Base-by-base conservation (phyloP, 2,329 filamentous ascomycete species). In the Lachnellula subtilissima region DNA sequence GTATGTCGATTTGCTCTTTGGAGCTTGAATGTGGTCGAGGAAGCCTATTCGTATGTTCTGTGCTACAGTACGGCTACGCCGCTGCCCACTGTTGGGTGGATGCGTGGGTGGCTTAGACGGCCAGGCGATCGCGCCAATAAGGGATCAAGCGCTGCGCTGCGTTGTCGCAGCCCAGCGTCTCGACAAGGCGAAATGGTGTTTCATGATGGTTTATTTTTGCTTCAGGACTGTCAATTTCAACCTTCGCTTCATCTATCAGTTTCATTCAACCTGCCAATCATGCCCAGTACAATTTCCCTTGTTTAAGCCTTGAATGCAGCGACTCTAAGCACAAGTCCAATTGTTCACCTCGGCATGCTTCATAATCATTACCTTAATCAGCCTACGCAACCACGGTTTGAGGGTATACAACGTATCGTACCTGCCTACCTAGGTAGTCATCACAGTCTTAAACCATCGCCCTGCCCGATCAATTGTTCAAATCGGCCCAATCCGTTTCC, bases 91-190 rank as follows among this genome's bases (percentile, higher is more conserved):
- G 25, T 35, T 36, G 47, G 25, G 14, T 23, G 19, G 22, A 19
- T 22, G 22, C 22, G n/a, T 50, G 28, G 48, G 53, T 53, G 56
- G 56, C 53, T 55, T 49, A 52, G 48, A 45, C 52, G 28, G 6
- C 25, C 12, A 14, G 25, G 37, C 14, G 39, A 17, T 14, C 36
- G 56, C 48, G 49, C 48, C 48, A 45, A 45, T 45, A 17, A n/a
- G 17, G 37, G 28, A 39, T 15, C 14, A 39, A 39, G 37, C 37
- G 17, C 42, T 12, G 22, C 22, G 22, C 22, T 22, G 19, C n/a
- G n/a, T 7, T 42, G 48, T 50, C 48, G 37, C 48, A 50, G 48
- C 36, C 48, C 48, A 25, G 36, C 36, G 17, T 25, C 35, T 50
- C 19, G 22, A 45, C 9, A 6, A 45, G 22, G 42, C 42, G 19